These are phyloP conservation scores for Aspergillus bertholletiae DNA, from an alignment of 495 filamentous ascomycete species.

Conservation along the genomic window DNA sequence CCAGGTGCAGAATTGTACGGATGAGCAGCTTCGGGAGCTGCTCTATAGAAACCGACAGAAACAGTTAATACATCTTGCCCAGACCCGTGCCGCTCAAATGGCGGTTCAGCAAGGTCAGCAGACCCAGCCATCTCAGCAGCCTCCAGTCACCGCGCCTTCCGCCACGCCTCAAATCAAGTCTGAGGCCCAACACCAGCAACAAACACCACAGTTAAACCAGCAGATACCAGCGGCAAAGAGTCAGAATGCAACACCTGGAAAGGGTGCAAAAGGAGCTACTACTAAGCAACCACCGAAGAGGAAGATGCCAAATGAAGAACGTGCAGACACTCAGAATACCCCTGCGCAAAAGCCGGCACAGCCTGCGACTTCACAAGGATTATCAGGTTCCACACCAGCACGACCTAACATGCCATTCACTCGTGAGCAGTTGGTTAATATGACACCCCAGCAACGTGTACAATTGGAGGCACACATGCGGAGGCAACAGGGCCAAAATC, in stretches of 20 bases:
- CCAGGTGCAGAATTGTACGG: slow-evolving; percentile 37
- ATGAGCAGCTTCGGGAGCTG: slow-evolving; percentile 52
- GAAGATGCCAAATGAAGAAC: slow-evolving; percentile 61
- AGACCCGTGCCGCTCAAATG: slow-evolving; percentile 23
- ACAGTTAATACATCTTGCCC: slow-evolving; percentile 31
- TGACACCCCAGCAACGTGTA: slow-evolving; percentile 48
- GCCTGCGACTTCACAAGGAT: slow-evolving; percentile 20
- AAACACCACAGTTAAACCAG: slow-evolving; percentile 12
- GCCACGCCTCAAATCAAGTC: slow-evolving; percentile 21
- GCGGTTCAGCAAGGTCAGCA: slow-evolving; percentile 33
- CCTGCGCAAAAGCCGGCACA: slow-evolving; percentile 35
- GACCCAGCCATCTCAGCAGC: slow-evolving; percentile 33
- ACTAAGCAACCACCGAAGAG: slow-evolving; percentile 47
- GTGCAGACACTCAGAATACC: slow-evolving; percentile 48
- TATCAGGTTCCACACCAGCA: slow-evolving; percentile 26
- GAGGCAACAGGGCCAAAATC: slow-evolving; percentile 25
- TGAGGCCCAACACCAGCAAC: slow-evolving; percentile 17
- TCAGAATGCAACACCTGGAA: slow-evolving; percentile 20
- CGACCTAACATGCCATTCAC: slow-evolving; percentile 36
- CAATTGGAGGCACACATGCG: slow-evolving; percentile 38
- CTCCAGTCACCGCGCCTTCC: slow-evolving; percentile 24
- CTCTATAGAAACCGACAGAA: slow-evolving; percentile 35
- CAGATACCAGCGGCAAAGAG: slow-evolving; percentile 18
- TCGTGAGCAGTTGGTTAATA: slow-evolving; percentile 48
- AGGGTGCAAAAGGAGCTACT: slow-evolving; percentile 23